Evolutionary conservation across 768 basidiomycete genomes (phyloP).

Genomic region (Asterophora parasitica): DNA sequence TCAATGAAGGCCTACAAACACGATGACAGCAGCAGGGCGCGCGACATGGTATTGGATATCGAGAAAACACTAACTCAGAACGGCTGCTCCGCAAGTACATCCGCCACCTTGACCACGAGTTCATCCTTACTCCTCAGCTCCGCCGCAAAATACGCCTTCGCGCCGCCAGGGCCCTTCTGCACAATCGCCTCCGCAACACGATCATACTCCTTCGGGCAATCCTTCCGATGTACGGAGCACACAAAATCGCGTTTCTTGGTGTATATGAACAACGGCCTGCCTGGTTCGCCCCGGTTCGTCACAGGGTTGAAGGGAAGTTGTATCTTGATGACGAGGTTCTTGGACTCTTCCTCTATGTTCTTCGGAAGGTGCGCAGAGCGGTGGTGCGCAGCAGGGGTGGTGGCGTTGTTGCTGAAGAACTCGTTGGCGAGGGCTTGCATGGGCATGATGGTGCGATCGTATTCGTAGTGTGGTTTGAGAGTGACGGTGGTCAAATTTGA

Average conservation of each 20-base stretch:
- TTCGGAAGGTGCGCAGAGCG: slow-evolving; percentile 21
- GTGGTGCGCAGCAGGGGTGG: slow-evolving; percentile 16
- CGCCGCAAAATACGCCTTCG: slow-evolving; percentile 53
- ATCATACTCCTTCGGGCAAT: slow-evolving; percentile 35
- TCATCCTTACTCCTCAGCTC: slow-evolving; percentile 43
- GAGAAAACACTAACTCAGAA: too few species aligned
- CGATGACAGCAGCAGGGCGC: too few species aligned
- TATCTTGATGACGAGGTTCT: slow-evolving; percentile 49
- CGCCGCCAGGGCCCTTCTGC: slow-evolving; percentile 22
- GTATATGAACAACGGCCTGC: slow-evolving; percentile 37
- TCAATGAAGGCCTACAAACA: too few species aligned
- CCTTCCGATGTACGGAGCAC: slow-evolving; percentile 33
- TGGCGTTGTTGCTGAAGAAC: slow-evolving; percentile 24
- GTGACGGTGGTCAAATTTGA: slow-evolving; percentile 37
- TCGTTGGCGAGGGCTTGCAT: slow-evolving; percentile 26
- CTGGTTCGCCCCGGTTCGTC: slow-evolving; percentile 1
- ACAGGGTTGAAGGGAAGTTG: slow-evolving; percentile 35
- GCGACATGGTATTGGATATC: too few species aligned
- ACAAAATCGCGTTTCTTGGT: slow-evolving; percentile 51
- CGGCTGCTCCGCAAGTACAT: slow-evolving; percentile 19
- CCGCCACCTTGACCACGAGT: slow-evolving; percentile 33
- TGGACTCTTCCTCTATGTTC: slow-evolving; percentile 19
- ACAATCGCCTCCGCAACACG: slow-evolving; percentile 33
- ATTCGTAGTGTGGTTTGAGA: slow-evolving; percentile 38
- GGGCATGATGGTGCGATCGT: slow-evolving; percentile 13